phyloP scores from a whole-genome alignment of 164 flowering plant species.

The Buxus sempervirens region DNA sequence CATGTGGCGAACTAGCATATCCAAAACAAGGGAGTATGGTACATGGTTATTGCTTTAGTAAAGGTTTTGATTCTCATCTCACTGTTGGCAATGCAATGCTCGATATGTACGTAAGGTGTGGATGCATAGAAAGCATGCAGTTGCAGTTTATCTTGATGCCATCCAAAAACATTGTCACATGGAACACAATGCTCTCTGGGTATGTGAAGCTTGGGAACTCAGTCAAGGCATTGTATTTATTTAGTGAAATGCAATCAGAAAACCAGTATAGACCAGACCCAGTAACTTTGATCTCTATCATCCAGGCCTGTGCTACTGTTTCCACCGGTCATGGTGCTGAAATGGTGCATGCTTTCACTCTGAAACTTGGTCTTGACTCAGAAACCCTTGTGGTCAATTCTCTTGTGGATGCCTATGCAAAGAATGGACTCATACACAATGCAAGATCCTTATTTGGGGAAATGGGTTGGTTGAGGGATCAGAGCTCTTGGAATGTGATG shows the following conservation, averaged over 20 bases:
- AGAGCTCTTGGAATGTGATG: constrained; percentile 43
- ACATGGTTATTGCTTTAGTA: constrained; percentile 29
- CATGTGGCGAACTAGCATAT: constrained; percentile 27
- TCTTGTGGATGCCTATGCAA: constrained; percentile 34
- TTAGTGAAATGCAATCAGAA: constrained; percentile 30
- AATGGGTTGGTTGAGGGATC: constrained; percentile 27
- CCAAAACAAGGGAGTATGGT: constrained; percentile 24
- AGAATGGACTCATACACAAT: constrained; percentile 25
- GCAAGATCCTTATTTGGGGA: constrained; percentile 29
- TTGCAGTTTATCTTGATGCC: constrained; percentile 25
- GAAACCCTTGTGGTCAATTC: constrained; percentile 27
- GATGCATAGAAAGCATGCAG: constrained; percentile 20
- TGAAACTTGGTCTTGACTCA: constrained; percentile 26
- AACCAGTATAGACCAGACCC: constrained; percentile 25
- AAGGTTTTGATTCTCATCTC: constrained; percentile 27
- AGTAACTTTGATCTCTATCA: constrained; percentile 26
- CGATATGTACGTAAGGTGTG: constrained; percentile 35
- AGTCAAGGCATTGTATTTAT: constrained; percentile 19
- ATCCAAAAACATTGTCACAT: constrained; percentile 27
- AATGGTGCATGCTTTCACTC: constrained; percentile 24
- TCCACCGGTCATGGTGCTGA: constrained; percentile 19
- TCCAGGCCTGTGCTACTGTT: constrained; percentile 23
- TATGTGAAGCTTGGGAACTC: constrained; percentile 21
- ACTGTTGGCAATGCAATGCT: constrained; percentile 35
- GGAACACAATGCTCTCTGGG: constrained; percentile 37